These are phyloP conservation scores for Plicaturopsis crispa DNA, from an alignment of 768 basidiomycete species.

Conservation along the genomic window DNA sequence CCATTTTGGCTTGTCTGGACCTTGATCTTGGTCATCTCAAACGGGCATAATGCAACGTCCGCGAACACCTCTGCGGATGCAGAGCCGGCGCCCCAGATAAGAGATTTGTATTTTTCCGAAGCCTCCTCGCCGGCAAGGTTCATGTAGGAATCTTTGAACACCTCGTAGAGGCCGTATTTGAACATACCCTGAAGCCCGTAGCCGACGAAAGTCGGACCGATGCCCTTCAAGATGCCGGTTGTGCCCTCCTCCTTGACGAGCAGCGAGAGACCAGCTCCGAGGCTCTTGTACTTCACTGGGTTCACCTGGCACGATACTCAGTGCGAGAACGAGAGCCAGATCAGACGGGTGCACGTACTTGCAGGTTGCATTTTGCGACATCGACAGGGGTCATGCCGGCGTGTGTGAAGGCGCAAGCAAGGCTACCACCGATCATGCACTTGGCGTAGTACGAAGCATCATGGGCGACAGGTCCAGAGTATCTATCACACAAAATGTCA, in stretches of 20 bases:
- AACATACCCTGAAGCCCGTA: constrained; percentile 96
- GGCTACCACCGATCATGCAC: constrained; percentile 80
- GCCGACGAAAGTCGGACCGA: constrained; percentile 89
- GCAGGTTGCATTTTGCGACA: constrained; percentile 90
- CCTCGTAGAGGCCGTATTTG: constrained; percentile 97
- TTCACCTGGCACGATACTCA: constrained; percentile 51
- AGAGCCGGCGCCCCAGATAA: constrained; percentile 90
- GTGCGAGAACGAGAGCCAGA: too few relatives aligned
- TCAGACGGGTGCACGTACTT: constrained; percentile 58
- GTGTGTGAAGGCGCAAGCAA: constrained; percentile 86
- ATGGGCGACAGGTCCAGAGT: constrained; percentile 67
- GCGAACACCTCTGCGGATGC: constrained; percentile 95
- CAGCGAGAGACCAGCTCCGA: constrained; percentile 48
- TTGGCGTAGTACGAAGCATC: constrained; percentile 73
- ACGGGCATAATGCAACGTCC: constrained; percentile 90
- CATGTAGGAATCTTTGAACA: constrained; percentile 92
- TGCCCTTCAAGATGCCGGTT: constrained; percentile 87
- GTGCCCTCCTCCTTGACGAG: constrained; percentile 78
- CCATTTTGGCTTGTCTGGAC: constrained; percentile 73
- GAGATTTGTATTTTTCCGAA: constrained; percentile 73
- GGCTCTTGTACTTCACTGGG: constrained; percentile 68
- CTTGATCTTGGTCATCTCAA: constrained; percentile 92
- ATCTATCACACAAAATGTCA: too few relatives aligned
- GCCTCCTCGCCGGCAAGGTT: constrained; percentile 85
- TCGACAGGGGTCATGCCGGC: constrained; percentile 83